Base-by-base conservation (phyloP, 2,329 filamentous ascomycete genomes). In the Xylariales sp. region DNA sequence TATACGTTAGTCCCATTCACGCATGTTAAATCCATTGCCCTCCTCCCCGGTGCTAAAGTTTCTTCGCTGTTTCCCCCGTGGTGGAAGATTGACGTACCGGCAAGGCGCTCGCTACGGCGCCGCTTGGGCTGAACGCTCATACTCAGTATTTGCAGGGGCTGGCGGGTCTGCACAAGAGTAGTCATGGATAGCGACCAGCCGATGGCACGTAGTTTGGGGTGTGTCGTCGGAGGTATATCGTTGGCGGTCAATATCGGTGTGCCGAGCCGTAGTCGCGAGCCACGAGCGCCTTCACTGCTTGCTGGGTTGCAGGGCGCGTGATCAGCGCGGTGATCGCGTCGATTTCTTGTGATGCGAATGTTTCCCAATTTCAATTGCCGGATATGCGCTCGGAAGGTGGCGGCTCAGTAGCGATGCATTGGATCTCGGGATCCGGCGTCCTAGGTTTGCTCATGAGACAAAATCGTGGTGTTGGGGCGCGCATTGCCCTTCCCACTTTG, bases 121-220 rank as follows among this genome's bases (percentile, higher is more conserved):
- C 72, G 71, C 62, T 73, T 72, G 60, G 74, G 64, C 67, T 70
- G 69, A 64, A 77, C 79, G 69, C 68, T 76, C 79, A 83, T 83
- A 72, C 76, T 83, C 71, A 81, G 68, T 60, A 76, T 67, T 76
- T 81, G 70, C 65, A 83, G 68, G 67, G 77, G 75, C 65, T 73
- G 71, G 60, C 76, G 76, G 58, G 73, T 74, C 63, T 71, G 73
- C 62, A 83, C 69, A 64, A 83, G 69, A 62, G 79, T 82, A 78
- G 79, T 83, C 79, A 83, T 83, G 76, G 76, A 81, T 74, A 71
- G 67, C n/a, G n/a, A n/a, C n/a, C n/a, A n/a, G n/a, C n/a, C n/a
- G n/a, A n/a, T n/a, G n/a, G n/a, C n/a, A n/a, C n/a, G n/a, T n/a
- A n/a, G n/a, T n/a, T n/a, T n/a, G n/a, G n/a, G n/a, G n/a, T n/a